phyloP scores from a whole-genome alignment of 257 asterid genomes.

The Ilex asprella region DNA sequence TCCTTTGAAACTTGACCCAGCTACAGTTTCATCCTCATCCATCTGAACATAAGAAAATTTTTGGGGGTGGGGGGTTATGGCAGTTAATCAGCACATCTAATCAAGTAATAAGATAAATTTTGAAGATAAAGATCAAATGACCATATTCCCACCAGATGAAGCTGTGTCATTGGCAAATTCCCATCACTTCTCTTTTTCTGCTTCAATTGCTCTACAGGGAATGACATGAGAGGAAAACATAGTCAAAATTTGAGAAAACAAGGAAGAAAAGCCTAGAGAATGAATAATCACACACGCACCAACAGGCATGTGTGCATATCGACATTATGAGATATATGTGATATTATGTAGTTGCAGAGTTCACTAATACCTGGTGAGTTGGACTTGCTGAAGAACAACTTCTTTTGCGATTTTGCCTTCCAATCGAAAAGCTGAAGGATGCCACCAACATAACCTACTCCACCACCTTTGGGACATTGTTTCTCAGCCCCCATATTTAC shows the following conservation, averaged over 20 bases:
- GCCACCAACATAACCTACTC: constrained; percentile 71
- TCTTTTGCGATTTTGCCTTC: constrained; percentile 89
- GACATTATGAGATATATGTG: neutral
- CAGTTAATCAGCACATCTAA: no score
- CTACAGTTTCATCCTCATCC: constrained; percentile 50
- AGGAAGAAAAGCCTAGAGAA: no score
- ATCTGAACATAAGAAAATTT: constrained; percentile 21
- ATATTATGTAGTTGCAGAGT: neutral
- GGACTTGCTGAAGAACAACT: constrained; percentile 67
- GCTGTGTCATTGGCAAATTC: constrained; percentile 50
- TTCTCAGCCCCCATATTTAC: constrained; percentile 62
- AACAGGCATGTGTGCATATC: neutral
- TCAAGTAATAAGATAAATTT: no score
- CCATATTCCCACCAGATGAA: constrained; percentile 41
- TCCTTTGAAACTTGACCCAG: constrained; percentile 52
- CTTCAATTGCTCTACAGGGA: constrained; percentile 60
- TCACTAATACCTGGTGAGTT: constrained; percentile 47
- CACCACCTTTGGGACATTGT: constrained; percentile 57
- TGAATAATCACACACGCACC: neutral
- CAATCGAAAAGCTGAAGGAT: constrained; percentile 88
- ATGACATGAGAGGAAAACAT: neutral
- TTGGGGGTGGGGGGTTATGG: no score
- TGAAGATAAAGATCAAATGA: no score
- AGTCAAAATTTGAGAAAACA: no score
- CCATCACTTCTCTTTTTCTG: constrained; percentile 77